phyloP scores from a whole-genome alignment of 2,329 filamentous ascomycete species.

The Laburnicola sp. region DNA sequence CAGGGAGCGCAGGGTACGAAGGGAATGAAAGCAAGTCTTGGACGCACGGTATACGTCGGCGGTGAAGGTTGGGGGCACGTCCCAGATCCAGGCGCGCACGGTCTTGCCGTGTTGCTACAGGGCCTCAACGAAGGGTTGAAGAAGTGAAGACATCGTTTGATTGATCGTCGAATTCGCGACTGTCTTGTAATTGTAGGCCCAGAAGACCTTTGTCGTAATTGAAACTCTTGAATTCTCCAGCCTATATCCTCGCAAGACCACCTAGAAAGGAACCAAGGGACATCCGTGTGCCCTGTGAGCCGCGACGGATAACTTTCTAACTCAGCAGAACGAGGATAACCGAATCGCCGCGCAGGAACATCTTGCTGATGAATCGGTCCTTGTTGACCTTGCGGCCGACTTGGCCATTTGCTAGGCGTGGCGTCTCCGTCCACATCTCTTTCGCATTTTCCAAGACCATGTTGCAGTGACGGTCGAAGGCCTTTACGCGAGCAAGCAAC shows the following conservation, averaged over 20 bases:
- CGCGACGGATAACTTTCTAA: conserved; percentile 53
- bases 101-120: conserved; percentile 81
- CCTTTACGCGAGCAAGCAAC: conserved; percentile 94
- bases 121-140: conserved; percentile 67
- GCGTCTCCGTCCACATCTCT: conserved; percentile 99
- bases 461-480: conserved; percentile 98
- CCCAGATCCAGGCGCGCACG: conserved; percentile 73
- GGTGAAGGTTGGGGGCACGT: conserved; percentile 72
- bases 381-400: conserved; percentile 93
- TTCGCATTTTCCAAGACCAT: conserved; percentile 98
- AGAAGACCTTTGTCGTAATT: conserved; percentile 28
- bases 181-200: conserved; percentile 41
- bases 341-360: conserved; percentile 88
- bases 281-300: no score
- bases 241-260: no score
- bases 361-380: conserved; percentile 97
- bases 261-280: not conserved
- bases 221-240: conserved; percentile 11
- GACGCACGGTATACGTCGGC: conserved; percentile 80
- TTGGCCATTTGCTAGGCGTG: conserved; percentile 78
- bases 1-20: conserved; percentile 82
- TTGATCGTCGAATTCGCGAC: conserved; percentile 30
- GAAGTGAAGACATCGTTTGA: conserved; percentile 37
- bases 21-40: conserved; percentile 87
- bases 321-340: conserved; percentile 86